Evolutionary conservation across 2,329 filamentous ascomycete genomes (phyloP), one percentile per base, ranked within the genome.

Genomic region (Talaromyces sp.): DNA sequence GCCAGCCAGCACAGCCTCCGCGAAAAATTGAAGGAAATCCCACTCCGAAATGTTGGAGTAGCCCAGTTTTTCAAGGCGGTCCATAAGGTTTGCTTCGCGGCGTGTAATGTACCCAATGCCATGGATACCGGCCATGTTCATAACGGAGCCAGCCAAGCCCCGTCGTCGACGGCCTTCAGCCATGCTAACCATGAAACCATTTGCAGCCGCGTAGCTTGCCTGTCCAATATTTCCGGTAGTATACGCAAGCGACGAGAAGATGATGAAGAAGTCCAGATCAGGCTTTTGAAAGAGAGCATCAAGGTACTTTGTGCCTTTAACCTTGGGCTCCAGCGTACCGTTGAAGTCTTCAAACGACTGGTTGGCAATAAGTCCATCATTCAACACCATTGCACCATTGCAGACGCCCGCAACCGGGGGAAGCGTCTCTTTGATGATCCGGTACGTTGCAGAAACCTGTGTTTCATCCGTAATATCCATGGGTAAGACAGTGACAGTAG

Each of bases 11-110:
- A 83, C 76, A 7, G 79, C 78, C 63, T 83, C 80, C 7, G 80
- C 71, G 59, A 82, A 79, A 69, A 80, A 75, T 62, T 80, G 76
- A 62, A 81, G 78, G 15, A 82, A 64, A 58, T 81, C 79, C 4
- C 73, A 70, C 65, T 82, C 80, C 1, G 79, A 80, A 11, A 82
- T 72, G 17, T 33, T 25, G 6, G n/a, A 17, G 15, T 35, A 51
- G 25, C 25, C 45, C 9, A 55, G 21, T 10, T 28, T 37, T 8
- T 39, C 28, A 22, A 50, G 51, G n/a, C 21, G 37, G 5, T 53
- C 57, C 21, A 39, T 43, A 31, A 50, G 40, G 11, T 51, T 50
- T 56, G 43, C 19, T 21, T 35, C 25, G 25, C 53, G n/a, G 11
- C 28, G 15, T 19, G 43, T 41, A 25, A 64, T 56, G 17, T 73